Conservation (phyloP, 2,329 filamentous ascomycete genomes). For the Boeremia lycopersici region DNA sequence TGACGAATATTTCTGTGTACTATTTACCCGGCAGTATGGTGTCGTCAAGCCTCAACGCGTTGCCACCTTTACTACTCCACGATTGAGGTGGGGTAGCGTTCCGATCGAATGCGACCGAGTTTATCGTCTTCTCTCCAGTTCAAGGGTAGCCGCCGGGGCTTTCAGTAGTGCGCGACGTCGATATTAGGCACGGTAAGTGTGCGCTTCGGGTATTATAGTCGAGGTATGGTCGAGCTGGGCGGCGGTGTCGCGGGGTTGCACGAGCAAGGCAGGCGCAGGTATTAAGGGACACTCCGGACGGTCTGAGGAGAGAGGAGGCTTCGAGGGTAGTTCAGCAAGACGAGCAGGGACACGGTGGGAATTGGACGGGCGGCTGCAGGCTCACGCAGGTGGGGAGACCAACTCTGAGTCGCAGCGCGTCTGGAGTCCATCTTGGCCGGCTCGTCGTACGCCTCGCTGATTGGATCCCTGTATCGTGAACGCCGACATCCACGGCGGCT, state of each 20-base stretch:
- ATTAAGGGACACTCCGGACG: constrained; percentile 31
- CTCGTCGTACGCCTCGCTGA: constrained; percentile 31
- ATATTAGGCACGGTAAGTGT: constrained; percentile 19
- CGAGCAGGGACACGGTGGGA: constrained; percentile 36
- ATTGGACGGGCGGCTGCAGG: constrained; percentile 46
- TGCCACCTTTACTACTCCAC: constrained; percentile 35
- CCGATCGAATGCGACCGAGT: constrained; percentile 27
- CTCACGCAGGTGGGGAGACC: constrained; percentile 44
- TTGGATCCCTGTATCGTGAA: constrained; percentile 38
- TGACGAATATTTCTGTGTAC: constrained; percentile 43
- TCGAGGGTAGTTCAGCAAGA: constrained; percentile 37
- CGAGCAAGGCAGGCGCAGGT: constrained; percentile 22
- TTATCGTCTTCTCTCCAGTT: constrained; percentile 18
- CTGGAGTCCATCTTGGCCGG: constrained; percentile 43
- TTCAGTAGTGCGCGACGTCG: constrained; percentile 21
- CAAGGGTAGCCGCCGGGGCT: constrained; percentile 42
- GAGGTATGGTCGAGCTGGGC: constrained; percentile 13
- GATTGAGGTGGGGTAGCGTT: constrained; percentile 27
- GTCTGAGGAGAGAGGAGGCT: constrained; percentile 29
- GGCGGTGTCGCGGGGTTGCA: constrained; percentile 16
- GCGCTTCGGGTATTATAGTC: constrained; percentile 22
- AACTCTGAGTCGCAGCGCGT: constrained; percentile 46
- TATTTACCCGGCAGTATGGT: constrained; percentile 50
- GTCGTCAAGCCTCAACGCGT: constrained; percentile 44
- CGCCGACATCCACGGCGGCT: constrained; percentile 35